These are phyloP conservation scores for Melaleuca quinquenervia DNA, from an alignment of 345 rosid genomes.

Conservation along the genomic window DNA sequence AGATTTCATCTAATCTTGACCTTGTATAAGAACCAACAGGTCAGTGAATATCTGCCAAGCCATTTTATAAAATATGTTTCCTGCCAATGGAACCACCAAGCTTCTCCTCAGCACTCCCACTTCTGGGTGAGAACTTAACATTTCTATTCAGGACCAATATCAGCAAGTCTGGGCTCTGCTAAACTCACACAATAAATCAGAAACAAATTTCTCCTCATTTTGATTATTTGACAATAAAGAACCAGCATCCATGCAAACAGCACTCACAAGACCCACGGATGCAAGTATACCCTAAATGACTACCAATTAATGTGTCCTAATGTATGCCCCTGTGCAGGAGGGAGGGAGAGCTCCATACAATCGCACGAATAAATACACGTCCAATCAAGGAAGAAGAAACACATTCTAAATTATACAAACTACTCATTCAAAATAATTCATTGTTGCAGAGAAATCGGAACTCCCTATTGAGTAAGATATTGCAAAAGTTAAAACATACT, in stretches of 20 bases:
- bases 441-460: background rate
- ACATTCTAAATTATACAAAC: background rate
- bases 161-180: background rate
- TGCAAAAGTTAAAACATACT: slow-evolving; percentile 26
- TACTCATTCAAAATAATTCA: background rate
- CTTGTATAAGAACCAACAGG: background rate
- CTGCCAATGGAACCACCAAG: background rate
- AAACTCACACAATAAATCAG: background rate
- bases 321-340: background rate
- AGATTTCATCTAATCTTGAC: background rate
- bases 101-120: background rate
- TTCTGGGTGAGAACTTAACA: background rate
- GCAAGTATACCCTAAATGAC: background rate
- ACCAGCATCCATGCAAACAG: background rate
- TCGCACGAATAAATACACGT: background rate
- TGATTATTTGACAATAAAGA: background rate
- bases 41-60: background rate
- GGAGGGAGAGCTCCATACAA: background rate
- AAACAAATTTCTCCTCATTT: background rate
- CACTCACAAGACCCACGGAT: background rate
- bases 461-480: background rate
- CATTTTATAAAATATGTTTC: background rate
- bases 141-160: background rate
- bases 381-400: background rate
- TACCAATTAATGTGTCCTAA: background rate